Percentiles rank a stretch among this genome's conserved stretches.
phyloP scores from a whole-genome alignment of 2,329 filamentous ascomycete genomes.

The Arthrobotrys entomopaga region DNA sequence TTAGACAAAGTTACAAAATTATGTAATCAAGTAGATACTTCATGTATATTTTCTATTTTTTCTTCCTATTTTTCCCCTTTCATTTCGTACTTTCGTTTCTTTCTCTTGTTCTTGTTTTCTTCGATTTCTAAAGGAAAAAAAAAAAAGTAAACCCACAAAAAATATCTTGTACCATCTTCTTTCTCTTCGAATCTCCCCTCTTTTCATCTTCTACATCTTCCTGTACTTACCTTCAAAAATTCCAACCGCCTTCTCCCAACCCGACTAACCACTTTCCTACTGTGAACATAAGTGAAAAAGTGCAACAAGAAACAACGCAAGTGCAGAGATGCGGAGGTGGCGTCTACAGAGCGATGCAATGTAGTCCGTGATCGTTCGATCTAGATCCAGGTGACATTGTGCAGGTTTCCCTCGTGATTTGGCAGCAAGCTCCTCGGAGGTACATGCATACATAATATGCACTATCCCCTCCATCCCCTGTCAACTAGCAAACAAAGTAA shows the following conservation, averaged over 20 bases:
- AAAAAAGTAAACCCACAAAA: neutral
- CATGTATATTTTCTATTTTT: constrained; percentile 29
- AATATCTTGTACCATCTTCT: constrained; percentile 14
- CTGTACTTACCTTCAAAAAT: constrained; percentile 12
- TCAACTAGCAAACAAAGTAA: neutral
- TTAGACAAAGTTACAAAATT: constrained; percentile 37
- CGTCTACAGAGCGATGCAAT: neutral
- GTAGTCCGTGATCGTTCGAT: constrained; percentile 36
- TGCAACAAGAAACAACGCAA: constrained; percentile 36
- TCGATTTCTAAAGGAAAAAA: neutral
- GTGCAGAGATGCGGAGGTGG: constrained; percentile 15
- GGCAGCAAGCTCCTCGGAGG: neutral
- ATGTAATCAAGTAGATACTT: constrained; percentile 49
- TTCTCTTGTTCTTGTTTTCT: neutral
- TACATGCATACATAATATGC: constrained; percentile 9
- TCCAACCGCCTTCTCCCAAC: neutral
- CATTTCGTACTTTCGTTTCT: neutral
- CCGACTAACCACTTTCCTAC: constrained; percentile 12
- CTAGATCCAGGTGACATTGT: constrained; percentile 45
- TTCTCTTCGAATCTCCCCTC: neutral
- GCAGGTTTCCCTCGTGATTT: constrained; percentile 46
- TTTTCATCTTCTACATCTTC: neutral
- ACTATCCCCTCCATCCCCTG: neutral
- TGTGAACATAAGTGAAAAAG: constrained; percentile 16
- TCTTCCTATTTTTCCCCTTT: neutral